Evolutionary conservation across 176 grass and related monocot species (phyloP).

Genomic region (Thalia dealbata): DNA sequence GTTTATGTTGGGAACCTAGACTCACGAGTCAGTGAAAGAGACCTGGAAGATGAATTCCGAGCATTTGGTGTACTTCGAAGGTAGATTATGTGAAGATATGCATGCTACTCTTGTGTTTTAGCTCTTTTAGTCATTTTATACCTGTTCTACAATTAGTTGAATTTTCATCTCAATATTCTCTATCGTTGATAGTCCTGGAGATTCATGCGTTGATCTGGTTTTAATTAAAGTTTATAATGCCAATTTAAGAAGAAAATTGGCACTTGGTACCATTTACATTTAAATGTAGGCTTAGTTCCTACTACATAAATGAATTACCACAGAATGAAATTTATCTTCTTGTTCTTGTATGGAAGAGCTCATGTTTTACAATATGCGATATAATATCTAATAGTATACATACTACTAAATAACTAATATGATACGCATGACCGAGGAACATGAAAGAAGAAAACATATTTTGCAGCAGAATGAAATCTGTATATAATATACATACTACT

Average conservation of each 20-base stretch:
- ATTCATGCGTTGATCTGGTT: background rate
- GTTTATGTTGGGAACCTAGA: conserved; percentile 81
- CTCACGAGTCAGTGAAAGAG: conserved; percentile 40
- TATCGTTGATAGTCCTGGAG: background rate
- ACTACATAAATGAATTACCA: too few relatives aligned
- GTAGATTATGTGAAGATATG: conserved; percentile 20
- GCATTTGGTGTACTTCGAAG: conserved; percentile 61
- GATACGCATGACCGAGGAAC: too few relatives aligned
- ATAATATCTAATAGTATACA: too few relatives aligned
- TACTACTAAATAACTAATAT: too few relatives aligned
- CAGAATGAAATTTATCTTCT: too few relatives aligned
- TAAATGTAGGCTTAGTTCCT: too few relatives aligned
- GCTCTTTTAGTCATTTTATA: background rate
- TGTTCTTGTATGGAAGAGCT: too few relatives aligned
- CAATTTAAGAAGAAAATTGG: background rate
- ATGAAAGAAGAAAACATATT: too few relatives aligned
- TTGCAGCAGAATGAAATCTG: too few relatives aligned
- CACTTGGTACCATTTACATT: background rate
- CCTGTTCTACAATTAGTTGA: background rate
- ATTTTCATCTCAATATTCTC: background rate
- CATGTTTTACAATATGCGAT: too few relatives aligned
- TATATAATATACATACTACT: too few relatives aligned
- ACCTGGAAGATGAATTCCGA: conserved; percentile 81
- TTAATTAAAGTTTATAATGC: background rate
- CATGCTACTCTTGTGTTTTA: background rate